Evolutionary conservation across 805 yeast genomes (phyloP), one percentile per base, ranked within the genome.

Genomic region (Kuraishia hungarica): DNA sequence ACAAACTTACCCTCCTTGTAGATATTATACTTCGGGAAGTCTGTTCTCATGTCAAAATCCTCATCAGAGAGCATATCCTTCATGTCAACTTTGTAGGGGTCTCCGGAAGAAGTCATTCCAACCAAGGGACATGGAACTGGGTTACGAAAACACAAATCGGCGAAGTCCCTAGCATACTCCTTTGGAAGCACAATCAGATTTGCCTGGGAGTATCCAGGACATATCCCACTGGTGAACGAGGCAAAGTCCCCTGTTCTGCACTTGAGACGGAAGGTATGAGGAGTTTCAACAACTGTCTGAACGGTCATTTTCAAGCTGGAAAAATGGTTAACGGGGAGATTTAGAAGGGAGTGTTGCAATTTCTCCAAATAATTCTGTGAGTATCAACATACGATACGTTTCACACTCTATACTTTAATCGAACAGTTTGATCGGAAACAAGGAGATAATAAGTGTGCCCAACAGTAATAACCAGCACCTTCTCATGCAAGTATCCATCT

Each of bases 111-210:
- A 22, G 74, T 72, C 43, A 54, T 60, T 2, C 66, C 71, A 2
- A 72, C 55, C 22, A 74, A 57, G 2, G 78, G 76, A 54, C 76
- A 70, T 5, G 77, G 74, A 20, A 70, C 73, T 1, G 75, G 71
- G 58, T 74, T 74, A 17, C 75, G 58, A 10, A 52, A 52, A 57
- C 78, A 74, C 21, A 74, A 60, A 39, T 67, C 65, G 2, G 55
- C 57, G 54, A 74, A 74, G 54, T 73, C 77, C 1, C 57, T 60
- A 1, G 69, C 71, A 28, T 61, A 62, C 29, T 61, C 54, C n/a
- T 56, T 43, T 2, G 75, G 78, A 3, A 74, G 60, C 17, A 72
- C 68, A 23, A 74, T 54, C 46, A 74, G 58, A 55, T 74, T 74
- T 2, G 75, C 78, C 57, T 74, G 78, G 1, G 67, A 64, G 54